Conservation (phyloP, 371 early-diverging fungal species). For the Mucor lusitanicus region DNA sequence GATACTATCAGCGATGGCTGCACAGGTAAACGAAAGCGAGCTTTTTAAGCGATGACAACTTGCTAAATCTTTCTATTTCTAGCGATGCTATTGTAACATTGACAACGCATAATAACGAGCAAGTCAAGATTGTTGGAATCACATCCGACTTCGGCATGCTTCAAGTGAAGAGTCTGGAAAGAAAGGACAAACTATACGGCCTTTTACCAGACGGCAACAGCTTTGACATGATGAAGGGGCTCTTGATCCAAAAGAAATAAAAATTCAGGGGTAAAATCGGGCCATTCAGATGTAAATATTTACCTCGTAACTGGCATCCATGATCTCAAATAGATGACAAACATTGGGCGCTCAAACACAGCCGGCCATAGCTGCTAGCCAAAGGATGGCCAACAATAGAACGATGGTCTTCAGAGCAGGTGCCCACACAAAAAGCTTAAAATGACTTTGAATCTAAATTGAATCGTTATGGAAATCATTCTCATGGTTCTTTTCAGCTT, state of each 20-base stretch:
- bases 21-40: slow-evolving; percentile 58
- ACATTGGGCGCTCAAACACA: not conserved
- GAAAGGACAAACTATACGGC: slow-evolving; percentile 53
- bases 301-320: not conserved
- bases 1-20: slow-evolving; percentile 86
- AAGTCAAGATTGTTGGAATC: slow-evolving; percentile 77
- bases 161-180: slow-evolving; percentile 62
- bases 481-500: not conserved
- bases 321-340: not conserved
- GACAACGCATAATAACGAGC: slow-evolving; percentile 57
- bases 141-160: slow-evolving; percentile 78
- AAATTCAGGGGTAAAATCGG: not conserved
- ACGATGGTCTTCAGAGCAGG: not conserved
- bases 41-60: not conserved
- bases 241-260: slow-evolving; percentile 69
- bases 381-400: not conserved
- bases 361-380: not conserved
- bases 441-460: not conserved
- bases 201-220: slow-evolving; percentile 95
- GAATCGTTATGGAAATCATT: not conserved
- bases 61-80: not conserved
- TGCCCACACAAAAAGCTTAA: not conserved
- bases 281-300: not conserved
- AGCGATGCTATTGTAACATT: slow-evolving; percentile 73
- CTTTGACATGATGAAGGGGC: slow-evolving; percentile 93